phyloP scores from a whole-genome alignment of 345 rosid genomes.

The Eucalyptus regnans region DNA sequence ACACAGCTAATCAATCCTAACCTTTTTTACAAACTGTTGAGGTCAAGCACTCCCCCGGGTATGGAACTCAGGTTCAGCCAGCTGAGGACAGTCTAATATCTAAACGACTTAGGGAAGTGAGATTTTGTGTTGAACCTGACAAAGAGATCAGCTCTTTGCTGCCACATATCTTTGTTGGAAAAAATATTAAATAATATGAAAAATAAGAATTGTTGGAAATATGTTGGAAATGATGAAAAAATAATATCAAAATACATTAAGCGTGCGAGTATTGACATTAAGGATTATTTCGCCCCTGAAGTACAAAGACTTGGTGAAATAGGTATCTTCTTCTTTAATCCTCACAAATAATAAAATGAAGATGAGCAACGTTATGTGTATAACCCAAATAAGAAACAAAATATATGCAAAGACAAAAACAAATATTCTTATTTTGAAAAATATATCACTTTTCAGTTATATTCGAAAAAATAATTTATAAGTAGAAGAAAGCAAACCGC shows the following conservation, averaged over 20 bases:
- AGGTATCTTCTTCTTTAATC: not conserved
- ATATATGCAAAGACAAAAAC: not conserved
- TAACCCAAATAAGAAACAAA: not conserved
- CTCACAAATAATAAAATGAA: not conserved
- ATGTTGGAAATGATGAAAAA: not conserved
- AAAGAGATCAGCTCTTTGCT: not conserved
- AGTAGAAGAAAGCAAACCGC: not conserved
- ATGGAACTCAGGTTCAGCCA: not conserved
- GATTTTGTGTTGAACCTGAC: not conserved
- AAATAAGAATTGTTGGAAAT: not conserved
- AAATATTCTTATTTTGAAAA: not conserved
- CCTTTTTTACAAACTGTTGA: not conserved
- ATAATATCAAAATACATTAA: not conserved
- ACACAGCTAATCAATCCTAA: not conserved
- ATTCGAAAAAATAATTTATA: fast-evolving
- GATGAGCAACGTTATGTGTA: fast-evolving
- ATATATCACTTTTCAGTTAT: fast-evolving
- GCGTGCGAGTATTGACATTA: not conserved
- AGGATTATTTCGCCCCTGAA: not conserved
- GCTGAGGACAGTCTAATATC: not conserved
- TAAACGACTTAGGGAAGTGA: not conserved
- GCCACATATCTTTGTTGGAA: not conserved
- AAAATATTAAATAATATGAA: not conserved
- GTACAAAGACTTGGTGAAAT: not conserved
- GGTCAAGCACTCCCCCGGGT: not conserved